Base-by-base conservation (phyloP, 345 rosid genomes). In the Orychophragmus violaceus region DNA sequence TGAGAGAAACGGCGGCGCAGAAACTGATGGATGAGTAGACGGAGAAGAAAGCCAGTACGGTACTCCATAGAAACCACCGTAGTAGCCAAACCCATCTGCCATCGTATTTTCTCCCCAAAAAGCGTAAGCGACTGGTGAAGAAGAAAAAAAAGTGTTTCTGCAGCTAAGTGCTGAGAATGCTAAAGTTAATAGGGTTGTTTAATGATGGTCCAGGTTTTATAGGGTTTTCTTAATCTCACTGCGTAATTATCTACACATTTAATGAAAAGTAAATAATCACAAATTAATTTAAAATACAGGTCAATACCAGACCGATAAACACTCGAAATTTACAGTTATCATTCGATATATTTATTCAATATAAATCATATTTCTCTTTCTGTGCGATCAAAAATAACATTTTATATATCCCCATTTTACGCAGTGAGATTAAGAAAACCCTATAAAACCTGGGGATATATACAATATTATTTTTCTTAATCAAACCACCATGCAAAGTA, bases 31-130 rank as follows among this genome's bases (percentile, higher is more conserved):
- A 5, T 61, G 7, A 2, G 52, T 35, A 33, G 39, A 16, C 22
- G 59, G 54, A 39, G 71, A 35, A 41, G 62, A 16, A 6, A 51
- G 30, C 66, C 67, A 66, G 12, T 23, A 52, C 29, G 62, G 56
- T 44, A 16, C 14, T 10, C 68, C 62, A 13, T 55, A 29, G 71
- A 29, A 72, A 59, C 62, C 58, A 25, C 62, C 50, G 50, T 19
- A 35, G 39, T 46, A 67, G 28, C 68, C 59, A 35, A 33, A 61
- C 32, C 73, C 69, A 53, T 61, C 73, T 39, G 64, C 36, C 73
- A 74, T 74, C 14, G 58, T 56, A 56, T 55, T 30, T 6, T 4
- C 8, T 3, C 10, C 16, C 10, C 41, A 28, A 56, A 46, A 56
- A 19, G 64, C 25, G 59, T 24, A 62, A 55, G 44, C 59, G 52